Percentiles rank a stretch among this genome's conserved stretches.
phyloP scores from a whole-genome alignment of 2,329 filamentous ascomycete species.

The Pseudopyricularia javanii region DNA sequence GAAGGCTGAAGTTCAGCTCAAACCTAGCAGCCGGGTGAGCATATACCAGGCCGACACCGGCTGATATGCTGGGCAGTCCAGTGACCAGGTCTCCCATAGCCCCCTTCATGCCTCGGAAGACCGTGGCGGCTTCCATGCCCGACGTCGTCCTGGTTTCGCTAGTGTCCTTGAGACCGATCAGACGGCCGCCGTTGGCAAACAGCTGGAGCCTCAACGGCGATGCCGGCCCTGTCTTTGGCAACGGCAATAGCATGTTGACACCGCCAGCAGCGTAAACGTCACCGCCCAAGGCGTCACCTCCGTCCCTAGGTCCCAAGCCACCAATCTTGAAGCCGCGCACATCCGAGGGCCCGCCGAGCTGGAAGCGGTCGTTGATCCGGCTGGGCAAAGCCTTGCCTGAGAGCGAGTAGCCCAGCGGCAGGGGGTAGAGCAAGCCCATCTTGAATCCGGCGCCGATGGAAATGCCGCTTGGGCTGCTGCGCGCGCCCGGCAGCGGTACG shows the following conservation, averaged over 20 bases:
- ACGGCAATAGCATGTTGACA: conserved; percentile 71
- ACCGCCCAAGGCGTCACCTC: conserved; percentile 74
- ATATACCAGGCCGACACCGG: conserved; percentile 84
- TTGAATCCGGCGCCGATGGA: conserved; percentile 75
- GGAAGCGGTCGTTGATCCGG: conserved; percentile 86
- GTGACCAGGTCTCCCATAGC: conserved; percentile 61
- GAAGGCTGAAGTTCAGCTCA: conserved; percentile 90
- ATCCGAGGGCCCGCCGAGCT: conserved; percentile 86
- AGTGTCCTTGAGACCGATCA: conserved; percentile 61
- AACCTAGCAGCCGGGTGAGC: conserved; percentile 88
- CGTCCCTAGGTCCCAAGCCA: conserved; percentile 81
- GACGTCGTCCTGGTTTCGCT: conserved; percentile 9
- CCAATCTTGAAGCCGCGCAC: conserved; percentile 87
- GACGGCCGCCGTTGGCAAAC: conserved; percentile 80
- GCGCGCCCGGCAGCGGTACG: conserved; percentile 56
- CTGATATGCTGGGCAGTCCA: conserved; percentile 72
- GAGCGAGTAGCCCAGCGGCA: conserved; percentile 49
- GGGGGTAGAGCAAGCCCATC: conserved; percentile 70
- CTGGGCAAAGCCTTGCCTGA: conserved; percentile 48
- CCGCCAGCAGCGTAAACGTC: conserved; percentile 87
- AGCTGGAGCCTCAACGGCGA: conserved; percentile 78
- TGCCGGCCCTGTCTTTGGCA: conserved; percentile 71
- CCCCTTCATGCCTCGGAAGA: conserved; percentile 38
- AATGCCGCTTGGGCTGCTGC: conserved; percentile 55
- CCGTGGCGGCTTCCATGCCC: conserved; percentile 26